Evolutionary conservation across 495 filamentous ascomycete species (phyloP).

Genomic region (Penicillium atrosanguineum): DNA sequence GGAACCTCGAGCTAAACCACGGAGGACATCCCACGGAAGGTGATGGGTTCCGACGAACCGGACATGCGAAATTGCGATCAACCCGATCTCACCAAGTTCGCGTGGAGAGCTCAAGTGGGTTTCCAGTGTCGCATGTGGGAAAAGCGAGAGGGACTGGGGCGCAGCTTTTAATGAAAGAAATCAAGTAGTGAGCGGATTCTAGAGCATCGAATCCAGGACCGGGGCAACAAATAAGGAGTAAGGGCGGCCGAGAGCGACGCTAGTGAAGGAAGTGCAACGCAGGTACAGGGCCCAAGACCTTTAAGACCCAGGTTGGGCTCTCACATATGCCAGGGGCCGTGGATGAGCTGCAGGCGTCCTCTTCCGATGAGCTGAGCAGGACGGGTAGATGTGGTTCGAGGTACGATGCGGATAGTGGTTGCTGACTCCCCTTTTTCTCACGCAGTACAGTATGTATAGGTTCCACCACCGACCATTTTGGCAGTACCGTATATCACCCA

Average conservation of each 20-base stretch:
- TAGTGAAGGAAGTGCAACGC: conserved; percentile 4
- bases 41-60: background rate
- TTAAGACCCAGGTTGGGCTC: background rate
- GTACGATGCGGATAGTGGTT: too few relatives aligned
- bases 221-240: conserved; percentile 5
- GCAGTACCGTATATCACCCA: background rate
- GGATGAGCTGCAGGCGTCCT: conserved; percentile 11
- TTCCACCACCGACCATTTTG: background rate
- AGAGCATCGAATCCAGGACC: background rate
- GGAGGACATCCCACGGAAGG: background rate
- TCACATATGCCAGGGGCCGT: conserved; percentile 16
- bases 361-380: background rate
- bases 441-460: too few relatives aligned
- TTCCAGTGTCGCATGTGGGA: background rate
- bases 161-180: background rate
- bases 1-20: background rate
- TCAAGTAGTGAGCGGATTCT: background rate
- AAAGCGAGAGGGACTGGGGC: conserved; percentile 3
- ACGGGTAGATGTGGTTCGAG: too few relatives aligned
- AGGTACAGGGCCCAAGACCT: background rate
- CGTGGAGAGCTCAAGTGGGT: conserved; percentile 12
- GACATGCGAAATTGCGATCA: conserved; percentile 8
- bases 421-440: background rate
- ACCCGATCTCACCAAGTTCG: conserved; percentile 6
- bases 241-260: conserved; percentile 10